Base-by-base conservation (phyloP, 495 filamentous ascomycete genomes). In the Talaromyces trachyspermus region DNA sequence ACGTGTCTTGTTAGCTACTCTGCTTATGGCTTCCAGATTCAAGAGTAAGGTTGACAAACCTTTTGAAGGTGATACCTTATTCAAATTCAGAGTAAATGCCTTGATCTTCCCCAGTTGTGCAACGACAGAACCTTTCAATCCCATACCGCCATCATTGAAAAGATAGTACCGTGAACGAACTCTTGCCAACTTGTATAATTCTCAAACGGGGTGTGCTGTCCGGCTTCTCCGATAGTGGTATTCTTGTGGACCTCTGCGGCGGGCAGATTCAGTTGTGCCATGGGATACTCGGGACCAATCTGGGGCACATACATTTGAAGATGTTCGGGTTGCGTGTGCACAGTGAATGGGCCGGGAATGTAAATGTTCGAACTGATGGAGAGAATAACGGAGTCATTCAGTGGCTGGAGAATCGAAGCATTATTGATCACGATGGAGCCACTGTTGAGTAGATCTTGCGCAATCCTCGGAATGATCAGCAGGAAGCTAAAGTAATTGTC, bases 211-310 rank as follows among this genome's bases (percentile, higher is more conserved):
- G 68, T 66, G n/a, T 59, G 51, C 42, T 70, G 62, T 1, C 60
- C 54, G 0, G 54, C 52, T 27, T 72, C 52, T 12, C 25, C 46
- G 29, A 72, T 59, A 9, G 55, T 50, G 3, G 69, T 72, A 27
- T 65, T 59, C 5, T 62, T 65, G 20, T 62, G 57, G 4, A 66
- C 40, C n/a, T 59, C 66, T 11, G 63, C 46, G 6, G 44, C 48
- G 8, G 63, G 69, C 7, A 74, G 57, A 42, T 70, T 65, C 40
- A 69, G 69, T 10, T 71, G 51, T 33, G 52, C 54, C 14, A 74
- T 51, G 10, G 44, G 44, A n/a, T 46, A 46, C 0, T 46, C 44
- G 17, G 44, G 37, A 4, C 44, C 44, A 23, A 46, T 30, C 26
- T 46, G 29, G 22, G 44, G 44, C 3, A 46, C 44, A 26, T 35